A percentile compares a stretch with the other conserved stretches of the same genome.
These are phyloP conservation scores for Patellaria atrata DNA, from an alignment of 495 filamentous ascomycete genomes.

Conservation along the genomic window DNA sequence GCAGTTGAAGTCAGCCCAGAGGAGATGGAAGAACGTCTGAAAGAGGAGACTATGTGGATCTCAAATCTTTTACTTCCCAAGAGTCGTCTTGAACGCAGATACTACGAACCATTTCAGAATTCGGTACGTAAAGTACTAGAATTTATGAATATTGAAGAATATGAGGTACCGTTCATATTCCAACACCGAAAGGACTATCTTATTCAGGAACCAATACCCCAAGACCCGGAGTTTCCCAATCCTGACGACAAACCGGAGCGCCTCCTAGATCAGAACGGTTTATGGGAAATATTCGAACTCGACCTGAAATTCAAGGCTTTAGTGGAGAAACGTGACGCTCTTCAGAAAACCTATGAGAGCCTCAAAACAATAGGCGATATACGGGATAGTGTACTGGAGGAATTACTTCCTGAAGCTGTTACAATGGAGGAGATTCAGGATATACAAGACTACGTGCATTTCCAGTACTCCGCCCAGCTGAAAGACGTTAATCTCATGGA, in stretches of 20 bases:
- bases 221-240: slow-evolving; percentile 37
- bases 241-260: slow-evolving; percentile 60
- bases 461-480: slow-evolving; percentile 73
- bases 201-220: slow-evolving; percentile 52
- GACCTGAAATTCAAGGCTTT: slow-evolving; percentile 89
- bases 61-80: slow-evolving; percentile 74
- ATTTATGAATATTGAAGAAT: slow-evolving; percentile 82
- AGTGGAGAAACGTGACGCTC: slow-evolving; percentile 70
- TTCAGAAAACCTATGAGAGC: slow-evolving; percentile 62
- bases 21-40: slow-evolving; percentile 39
- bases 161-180: slow-evolving; percentile 93
- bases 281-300: slow-evolving; percentile 87
- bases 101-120: slow-evolving; percentile 69
- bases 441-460: slow-evolving; percentile 90
- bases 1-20: slow-evolving; percentile 61
- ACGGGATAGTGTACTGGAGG: slow-evolving; percentile 55
- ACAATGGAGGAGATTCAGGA: slow-evolving; percentile 93
- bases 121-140: slow-evolving; percentile 86
- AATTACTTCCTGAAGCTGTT: slow-evolving; percentile 56
- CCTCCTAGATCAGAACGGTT: slow-evolving; percentile 76
- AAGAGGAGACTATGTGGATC: slow-evolving; percentile 85
- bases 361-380: slow-evolving; percentile 41
- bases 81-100: slow-evolving; percentile 53
- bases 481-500: slow-evolving; percentile 48
- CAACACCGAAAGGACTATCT: slow-evolving; percentile 97